A percentile compares a stretch with the other conserved stretches of the same genome.
Evolutionary conservation across 164 flowering plant genomes (phyloP).

Genomic region (Nymphaea colorata): DNA sequence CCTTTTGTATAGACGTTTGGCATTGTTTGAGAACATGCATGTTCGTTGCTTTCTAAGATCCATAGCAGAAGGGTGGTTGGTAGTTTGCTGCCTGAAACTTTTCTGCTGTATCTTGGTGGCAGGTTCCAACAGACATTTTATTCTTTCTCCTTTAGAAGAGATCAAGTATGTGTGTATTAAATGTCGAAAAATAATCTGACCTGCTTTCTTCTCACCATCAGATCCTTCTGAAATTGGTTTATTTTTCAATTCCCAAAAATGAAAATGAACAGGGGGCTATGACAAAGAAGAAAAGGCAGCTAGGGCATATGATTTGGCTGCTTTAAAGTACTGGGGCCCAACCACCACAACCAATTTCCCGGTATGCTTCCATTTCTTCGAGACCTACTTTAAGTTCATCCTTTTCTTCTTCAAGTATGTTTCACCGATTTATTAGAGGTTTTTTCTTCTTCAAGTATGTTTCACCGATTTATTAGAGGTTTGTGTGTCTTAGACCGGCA

Average conservation of each 20-base stretch:
- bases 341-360: constrained; percentile 93
- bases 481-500: constrained; percentile 43
- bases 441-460: no score
- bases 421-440: no score
- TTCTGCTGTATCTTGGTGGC: background rate
- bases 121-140: background rate
- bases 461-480: no score
- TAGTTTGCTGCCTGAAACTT: background rate
- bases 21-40: background rate
- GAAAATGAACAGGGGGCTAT: constrained; percentile 55
- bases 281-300: constrained; percentile 97
- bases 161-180: background rate
- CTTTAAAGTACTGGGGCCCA: constrained; percentile 94
- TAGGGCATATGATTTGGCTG: constrained; percentile 87
- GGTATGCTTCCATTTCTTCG: constrained; percentile 17
- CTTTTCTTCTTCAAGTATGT: no score
- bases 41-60: background rate
- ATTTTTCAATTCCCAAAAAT: background rate
- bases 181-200: no score
- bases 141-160: background rate
- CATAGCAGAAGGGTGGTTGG: background rate
- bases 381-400: background rate
- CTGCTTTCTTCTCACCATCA: no score
- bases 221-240: no score
- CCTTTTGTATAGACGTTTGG: background rate